These are phyloP conservation scores for Isoetes taiwanensis DNA, from an alignment of 75 land plant genomes.

Conservation along the genomic window DNA sequence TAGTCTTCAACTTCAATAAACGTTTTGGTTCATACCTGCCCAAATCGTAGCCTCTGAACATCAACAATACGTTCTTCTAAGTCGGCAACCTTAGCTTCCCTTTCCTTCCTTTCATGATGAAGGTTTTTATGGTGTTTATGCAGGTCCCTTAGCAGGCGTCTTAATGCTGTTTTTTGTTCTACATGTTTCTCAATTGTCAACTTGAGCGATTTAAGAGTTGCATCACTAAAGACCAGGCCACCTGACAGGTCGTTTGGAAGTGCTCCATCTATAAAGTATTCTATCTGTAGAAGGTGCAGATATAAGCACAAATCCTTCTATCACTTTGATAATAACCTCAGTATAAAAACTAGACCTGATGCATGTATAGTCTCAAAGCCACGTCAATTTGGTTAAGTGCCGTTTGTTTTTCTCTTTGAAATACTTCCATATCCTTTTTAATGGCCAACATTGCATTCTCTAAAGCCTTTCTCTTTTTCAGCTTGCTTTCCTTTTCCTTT, in stretches of 20 bases:
- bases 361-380: conserved; percentile 18
- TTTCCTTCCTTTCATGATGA: conserved; percentile 12
- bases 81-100: conserved; percentile 16
- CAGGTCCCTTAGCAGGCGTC: conserved; percentile 25
- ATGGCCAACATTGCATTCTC: conserved; percentile 6
- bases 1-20: not conserved
- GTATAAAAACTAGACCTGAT: conserved; percentile 14
- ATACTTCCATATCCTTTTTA: conserved; percentile 16
- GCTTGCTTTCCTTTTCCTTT: conserved; percentile 19
- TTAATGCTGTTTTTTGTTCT: conserved; percentile 16
- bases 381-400: conserved; percentile 21
- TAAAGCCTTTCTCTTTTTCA: conserved; percentile 22
- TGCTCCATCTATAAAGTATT: conserved; percentile 16
- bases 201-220: conserved; percentile 11
- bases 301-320: not conserved
- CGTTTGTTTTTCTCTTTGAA: conserved; percentile 19
- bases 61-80: conserved; percentile 20
- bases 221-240: conserved; percentile 18
- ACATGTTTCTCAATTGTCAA: conserved; percentile 14
- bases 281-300: conserved; percentile 10
- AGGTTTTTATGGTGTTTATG: conserved; percentile 15
- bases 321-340: not conserved
- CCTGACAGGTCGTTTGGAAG: conserved; percentile 25
- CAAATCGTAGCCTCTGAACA: conserved; percentile 31
- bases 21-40: conserved; percentile 16